Base-by-base conservation (phyloP, 2,329 filamentous ascomycete genomes). In the Penicillium sp. region DNA sequence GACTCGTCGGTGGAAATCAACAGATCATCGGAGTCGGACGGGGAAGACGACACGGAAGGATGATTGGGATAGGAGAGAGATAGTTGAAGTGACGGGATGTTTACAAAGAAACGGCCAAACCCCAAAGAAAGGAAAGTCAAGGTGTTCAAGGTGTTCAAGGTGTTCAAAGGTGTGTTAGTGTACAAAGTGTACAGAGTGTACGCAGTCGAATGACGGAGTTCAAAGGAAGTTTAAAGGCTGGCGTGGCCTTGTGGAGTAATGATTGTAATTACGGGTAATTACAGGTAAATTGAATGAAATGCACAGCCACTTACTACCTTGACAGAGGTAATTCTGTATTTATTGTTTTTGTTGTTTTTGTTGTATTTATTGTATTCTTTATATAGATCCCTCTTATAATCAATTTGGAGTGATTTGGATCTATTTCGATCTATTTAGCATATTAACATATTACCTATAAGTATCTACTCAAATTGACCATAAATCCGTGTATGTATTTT, bases 161-260 rank as follows among this genome's bases (percentile, higher is more conserved):
- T 23, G 23, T 23, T 35, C 7, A 2, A 12, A 3, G 25, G 25
- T 23, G 29, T 31, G 29, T 31, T 31, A 31, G 31, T 33, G 31
- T 43, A n/a, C 41, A 54, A 42, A 53, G 56, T 58, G 25, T 43
- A n/a, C 41, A 54, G 45, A 53, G 56, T 58, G 25, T 6, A 37
- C 13, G n/a, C 17, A 27, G 23, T 29, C 58, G 53, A 55, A 60
- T 59, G 56, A 60, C 55, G 60, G 48, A 46, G 50, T 37, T 55
- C 47, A 40, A 61, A 57, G 42, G 45, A 43, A 50, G 57, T 45
- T 46, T 19, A 5, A 5, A 29, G 35, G 60, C 56, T 56, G 60
- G 64, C 62, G 58, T 60, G 57, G 64, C 62, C 59, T 65, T 65
- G 46, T 29, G 8, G 31, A 43, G 47, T 51, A 51, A 12, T 37